Base-by-base conservation (phyloP, 2,329 filamentous ascomycete genomes). In the Hymenoscyphus linearis region DNA sequence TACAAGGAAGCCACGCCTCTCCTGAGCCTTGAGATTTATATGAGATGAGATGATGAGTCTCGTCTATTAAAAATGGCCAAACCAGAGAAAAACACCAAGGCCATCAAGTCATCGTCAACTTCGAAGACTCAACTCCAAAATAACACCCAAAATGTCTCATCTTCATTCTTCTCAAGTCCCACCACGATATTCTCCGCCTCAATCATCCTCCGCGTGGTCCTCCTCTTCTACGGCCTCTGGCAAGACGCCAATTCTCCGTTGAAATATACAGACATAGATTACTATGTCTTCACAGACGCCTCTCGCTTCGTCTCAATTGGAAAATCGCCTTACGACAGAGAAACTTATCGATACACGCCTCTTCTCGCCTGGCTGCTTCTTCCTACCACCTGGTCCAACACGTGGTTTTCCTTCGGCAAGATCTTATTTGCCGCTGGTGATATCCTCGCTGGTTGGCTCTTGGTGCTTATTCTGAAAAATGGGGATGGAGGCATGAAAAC, bases 211-310 rank as follows among this genome's bases (percentile, higher is more conserved):
- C 90, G 95, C 63, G 73, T 85, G 5, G 74, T 79, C 35, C 86
- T 99, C 65, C 83, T 98, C 56, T 73, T 96, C 70, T 98, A 98
- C 74, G 93, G 95, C 62, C 84, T 91, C 63, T 93, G 90, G 80
- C 95, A 99, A 78, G 95, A 99, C 76, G 88, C 91, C 63, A 82
- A 93, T 76, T 96, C 92, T 7, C 87, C 93, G 14, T 78, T 99
- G 72, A 98, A 98, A 77, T 99, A 98, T 79, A 99, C 95, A 57
- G 95, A 99, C 76, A 97, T 99, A 70, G 95, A 99, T 80, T 99
- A 99, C 77, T 86, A 92, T 66, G 95, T 99, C 74, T 99, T 99
- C 80, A 98, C 95, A 55, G 93, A 98, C 74, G 95, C 95, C 27
- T 85, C 95, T 2, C 89, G 90, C 66, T 93, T 89, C 55, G 76